Base-by-base conservation (phyloP, 371 early-diverging fungal species). In the Mortierella sp. region DNA sequence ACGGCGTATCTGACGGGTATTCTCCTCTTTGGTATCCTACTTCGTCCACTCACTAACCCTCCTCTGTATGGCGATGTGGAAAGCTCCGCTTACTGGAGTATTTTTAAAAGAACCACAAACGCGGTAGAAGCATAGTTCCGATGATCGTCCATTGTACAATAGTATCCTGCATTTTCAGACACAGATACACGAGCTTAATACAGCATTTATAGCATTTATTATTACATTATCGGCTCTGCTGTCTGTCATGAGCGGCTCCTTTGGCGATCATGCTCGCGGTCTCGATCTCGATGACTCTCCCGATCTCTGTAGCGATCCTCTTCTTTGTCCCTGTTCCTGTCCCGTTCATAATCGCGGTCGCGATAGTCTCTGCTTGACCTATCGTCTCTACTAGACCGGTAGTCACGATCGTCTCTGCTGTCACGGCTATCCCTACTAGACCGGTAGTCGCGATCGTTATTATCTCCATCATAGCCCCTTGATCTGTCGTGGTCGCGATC, bases 31-130 rank as follows among this genome's bases (percentile, higher is more conserved):
- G 68, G 55, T 15, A 4, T 60, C 19, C 48, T 68, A 49, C 26
- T 75, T 3, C 27, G 41, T 21, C 75, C 68, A 8, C 23, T 75
- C 56, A 75, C 75, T 2, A 44, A 46, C 11, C 75, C 75, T 8
- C n/a, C 26, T 2, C 21, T 63, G 30, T 75, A 68, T 51, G 64
- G 75, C 3, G 68, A 68, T 39, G 27, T 24, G 4, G 31, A 24
- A 4, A 44, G 56, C 23, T 60, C 67, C 0, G 59, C 44, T 3
- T 72, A 72, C 21, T 72, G 72, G 72, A 21, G 46, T 14, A 14
- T 65, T 2, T 26, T 27, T 21, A 26, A 24, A 24, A 24, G 39
- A 8, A 8, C 32, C 31, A 17, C 28, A 44, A 21, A 44, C 5
- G 28, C 21, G n/a, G 19, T 19, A 19, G 44, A 15, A 44, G 15